Base-by-base conservation (phyloP, 139 green algal genomes). In the Chlorella vulgaris region DNA sequence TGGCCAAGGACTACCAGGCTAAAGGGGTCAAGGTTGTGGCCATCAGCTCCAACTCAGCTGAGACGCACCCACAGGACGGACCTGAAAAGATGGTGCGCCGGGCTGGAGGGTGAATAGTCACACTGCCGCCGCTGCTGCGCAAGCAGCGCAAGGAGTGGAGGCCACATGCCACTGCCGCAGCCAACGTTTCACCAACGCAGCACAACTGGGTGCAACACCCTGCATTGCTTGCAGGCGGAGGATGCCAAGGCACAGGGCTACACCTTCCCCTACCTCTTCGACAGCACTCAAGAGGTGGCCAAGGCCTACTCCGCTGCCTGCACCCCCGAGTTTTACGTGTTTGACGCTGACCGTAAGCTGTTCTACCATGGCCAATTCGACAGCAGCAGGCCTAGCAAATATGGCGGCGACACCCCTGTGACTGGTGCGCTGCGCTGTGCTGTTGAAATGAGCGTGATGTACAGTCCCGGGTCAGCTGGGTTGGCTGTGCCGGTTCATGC, bases 321-420 rank as follows among this genome's bases (percentile, higher is more conserved):
- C 89, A 97, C 93, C 7, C 93, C 93, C 19, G 91, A 94, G 55
- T 94, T 94, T 33, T 92, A 85, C 89, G 84, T 97, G n/a, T 93
- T 95, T 82, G 87, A 90, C 43, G 2, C 28, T 0, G 75, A 87
- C 8, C 47, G 86, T 13, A 80, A 91, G 74, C 89, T 98, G 33
- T 77, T 50, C 3, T 98, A 35, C 33, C 28, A 69, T 58, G 47
- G 93, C 7, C 94, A 94, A 67, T 93, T 94, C 75, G 91, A 97
- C 47, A 75, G 85, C 60, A 84, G 83, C 21, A 80, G 91, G 0
- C 92, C 92, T 28, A 29, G 5, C 58, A 81, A 76, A 31, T 63
- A 78, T 21, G 75, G 65, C 19, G 80, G 40, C 2, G 62, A 61
- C n/a, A 43, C 29, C 0, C 58, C 43, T n/a, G 55, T 84, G 0